Percentiles rank a stretch among this genome's conserved stretches.
These are phyloP conservation scores for Thielaviopsis euricoi DNA, from an alignment of 2,329 filamentous ascomycete genomes.

Conservation along the genomic window DNA sequence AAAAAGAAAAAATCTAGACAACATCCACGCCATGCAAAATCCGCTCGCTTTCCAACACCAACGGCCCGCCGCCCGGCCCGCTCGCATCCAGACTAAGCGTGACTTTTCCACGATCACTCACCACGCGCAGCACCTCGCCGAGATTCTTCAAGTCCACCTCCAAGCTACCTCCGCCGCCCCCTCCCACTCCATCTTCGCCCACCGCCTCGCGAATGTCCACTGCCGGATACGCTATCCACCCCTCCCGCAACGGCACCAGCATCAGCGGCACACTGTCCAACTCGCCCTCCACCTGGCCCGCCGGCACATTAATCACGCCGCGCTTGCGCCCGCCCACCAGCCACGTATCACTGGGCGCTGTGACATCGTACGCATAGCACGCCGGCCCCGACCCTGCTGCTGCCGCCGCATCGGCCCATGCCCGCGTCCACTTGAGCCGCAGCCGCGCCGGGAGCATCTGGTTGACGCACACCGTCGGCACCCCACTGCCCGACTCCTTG, in stretches of 20 bases:
- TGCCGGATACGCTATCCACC: slow-evolving; percentile 58
- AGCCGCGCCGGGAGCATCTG: slow-evolving; percentile 49
- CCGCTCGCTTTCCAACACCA: slow-evolving; percentile 47
- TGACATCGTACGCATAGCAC: slow-evolving; percentile 67
- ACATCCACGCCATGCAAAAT: slow-evolving; percentile 1
- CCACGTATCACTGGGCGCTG: slow-evolving; percentile 60
- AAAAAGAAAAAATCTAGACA: background rate
- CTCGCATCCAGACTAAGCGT: slow-evolving; percentile 58
- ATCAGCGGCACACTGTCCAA: slow-evolving; percentile 42
- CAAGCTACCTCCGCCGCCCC: slow-evolving; percentile 26
- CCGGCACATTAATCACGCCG: slow-evolving; percentile 52
- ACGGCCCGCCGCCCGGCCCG: slow-evolving; percentile 45
- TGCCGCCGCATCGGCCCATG: slow-evolving; percentile 35
- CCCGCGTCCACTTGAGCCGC: slow-evolving; percentile 43
- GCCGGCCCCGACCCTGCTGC: slow-evolving; percentile 14
- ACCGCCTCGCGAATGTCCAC: slow-evolving; percentile 57
- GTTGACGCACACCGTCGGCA: slow-evolving; percentile 39
- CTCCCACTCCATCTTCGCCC: slow-evolving; percentile 13
- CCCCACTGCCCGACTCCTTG: slow-evolving; percentile 14
- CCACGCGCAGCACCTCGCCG: slow-evolving; percentile 60
- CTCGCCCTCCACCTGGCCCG: slow-evolving; percentile 2
- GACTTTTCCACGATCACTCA: slow-evolving; percentile 52
- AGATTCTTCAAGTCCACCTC: slow-evolving; percentile 71
- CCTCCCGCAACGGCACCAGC: slow-evolving; percentile 64
- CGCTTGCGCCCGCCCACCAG: slow-evolving; percentile 68